These are phyloP conservation scores for Bipolaris victoriae DNA, from an alignment of 2,329 filamentous ascomycete genomes.

Conservation along the genomic window DNA sequence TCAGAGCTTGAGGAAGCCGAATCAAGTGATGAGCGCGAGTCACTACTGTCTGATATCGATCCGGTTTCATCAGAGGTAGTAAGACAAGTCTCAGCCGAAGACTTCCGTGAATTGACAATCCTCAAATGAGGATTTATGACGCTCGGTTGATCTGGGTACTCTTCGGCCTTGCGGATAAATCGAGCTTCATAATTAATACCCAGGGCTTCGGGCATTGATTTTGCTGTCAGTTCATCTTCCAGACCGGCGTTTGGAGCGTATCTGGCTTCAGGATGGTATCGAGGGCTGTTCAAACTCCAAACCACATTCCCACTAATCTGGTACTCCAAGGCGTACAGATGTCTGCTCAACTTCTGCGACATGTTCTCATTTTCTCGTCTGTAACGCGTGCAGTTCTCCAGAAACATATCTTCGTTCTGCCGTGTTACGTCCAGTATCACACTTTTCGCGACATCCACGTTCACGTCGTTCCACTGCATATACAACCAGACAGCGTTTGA, in stretches of 20 bases:
- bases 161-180: neutral
- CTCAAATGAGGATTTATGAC: too few species aligned
- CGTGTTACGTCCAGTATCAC: neutral
- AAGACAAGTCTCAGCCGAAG: neutral
- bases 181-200: neutral
- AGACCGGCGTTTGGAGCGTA: conserved; percentile 1
- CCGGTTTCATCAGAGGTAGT: neutral
- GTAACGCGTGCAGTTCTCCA: neutral
- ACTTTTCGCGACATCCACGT: neutral
- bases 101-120: neutral
- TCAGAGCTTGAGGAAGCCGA: neutral
- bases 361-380: neutral
- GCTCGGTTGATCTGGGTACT: neutral
- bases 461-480: conserved; percentile 2
- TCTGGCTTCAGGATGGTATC: conserved; percentile 25
- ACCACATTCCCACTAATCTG: neutral
- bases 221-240: neutral
- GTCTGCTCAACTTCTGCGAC: neutral
- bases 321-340: conserved; percentile 1
- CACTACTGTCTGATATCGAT: neutral
- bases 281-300: conserved; percentile 4
- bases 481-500: conserved; percentile 4
- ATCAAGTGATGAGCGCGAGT: neutral
- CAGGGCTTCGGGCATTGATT: neutral
- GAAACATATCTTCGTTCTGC: neutral